Base-by-base conservation (phyloP, 225 moss, liverwort and hornwort species). In the Polytrichum commune region DNA sequence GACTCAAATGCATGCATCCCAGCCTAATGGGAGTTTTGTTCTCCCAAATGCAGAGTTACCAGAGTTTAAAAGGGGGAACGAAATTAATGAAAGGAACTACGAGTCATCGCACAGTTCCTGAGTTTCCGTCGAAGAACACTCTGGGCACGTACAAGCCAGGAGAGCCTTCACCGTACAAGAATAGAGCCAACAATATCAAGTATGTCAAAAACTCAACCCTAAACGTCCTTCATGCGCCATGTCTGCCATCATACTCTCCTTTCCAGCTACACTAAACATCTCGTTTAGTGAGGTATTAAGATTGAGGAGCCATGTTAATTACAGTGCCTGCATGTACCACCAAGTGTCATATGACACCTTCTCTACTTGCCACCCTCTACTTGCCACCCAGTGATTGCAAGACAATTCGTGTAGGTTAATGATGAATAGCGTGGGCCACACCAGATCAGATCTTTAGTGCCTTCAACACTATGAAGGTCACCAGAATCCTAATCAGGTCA, bases 81-180 rank as follows among this genome's bases (percentile, higher is more conserved):
- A 87, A 86, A 82, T 29, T 32, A 1, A 54, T 87, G 68, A 95
- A 90, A 72, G 76, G 79, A 68, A 78, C 81, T 57, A 93, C 88
- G 69, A 74, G 77, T 28, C 81, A 82, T 69, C 62, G 74, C 18
- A 73, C 71, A 53, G 8, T 77, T 71, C 84, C 72, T 77, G 88
- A 88, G 67, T 58, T 83, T 64, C 74, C 66, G 62, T 82, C 67
- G 5, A 93, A 78, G 56, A 88, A 9, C 58, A 86, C 75, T 57
- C 26, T 81, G 73, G 58, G 73, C 75, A 8, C 33, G 8, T 82
- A 72, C 29, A 96, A 90, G 75, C 82, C 84, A 61, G 80, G 72
- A 22, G 82, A 89, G 65, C 71, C 83, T 54, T 88, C 72, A 72
- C 63, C 84, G 0, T 83, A 79, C 60, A 86, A 80, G 32, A 84